These are phyloP conservation scores for Cyanodermella asteris DNA, from an alignment of 2,329 filamentous ascomycete species.

Conservation along the genomic window DNA sequence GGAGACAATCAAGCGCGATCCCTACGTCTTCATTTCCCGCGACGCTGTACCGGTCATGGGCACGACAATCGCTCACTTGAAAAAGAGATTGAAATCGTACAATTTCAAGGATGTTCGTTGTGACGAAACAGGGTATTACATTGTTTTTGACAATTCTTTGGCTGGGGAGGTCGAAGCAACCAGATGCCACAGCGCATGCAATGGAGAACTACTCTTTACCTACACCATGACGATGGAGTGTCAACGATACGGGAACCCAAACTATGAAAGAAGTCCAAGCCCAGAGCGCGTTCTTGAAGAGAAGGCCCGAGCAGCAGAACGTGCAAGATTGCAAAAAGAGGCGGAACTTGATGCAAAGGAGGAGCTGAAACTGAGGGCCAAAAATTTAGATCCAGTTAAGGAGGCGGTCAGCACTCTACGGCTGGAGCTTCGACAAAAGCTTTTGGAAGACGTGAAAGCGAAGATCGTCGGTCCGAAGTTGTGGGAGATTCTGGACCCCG, in stretches of 20 bases:
- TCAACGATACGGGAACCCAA: constrained; percentile 43
- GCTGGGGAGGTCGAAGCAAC: constrained; percentile 61
- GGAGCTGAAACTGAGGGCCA: constrained; percentile 70
- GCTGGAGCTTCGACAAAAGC: constrained; percentile 62
- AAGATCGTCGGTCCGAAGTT: constrained; percentile 66
- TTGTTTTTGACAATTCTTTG: constrained; percentile 65
- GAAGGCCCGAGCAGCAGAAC: constrained; percentile 39
- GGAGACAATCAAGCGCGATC: constrained; percentile 49
- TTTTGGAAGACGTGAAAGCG: constrained; percentile 73
- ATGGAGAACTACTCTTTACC: constrained; percentile 71
- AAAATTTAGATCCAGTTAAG: constrained; percentile 70
- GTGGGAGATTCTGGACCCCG: constrained; percentile 62
- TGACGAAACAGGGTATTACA: constrained; percentile 73
- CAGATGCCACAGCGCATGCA: constrained; percentile 55
- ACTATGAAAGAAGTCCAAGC: constrained; percentile 31
- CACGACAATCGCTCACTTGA: constrained; percentile 72
- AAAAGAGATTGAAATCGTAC: constrained; percentile 69
- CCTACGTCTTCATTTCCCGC: constrained; percentile 79
- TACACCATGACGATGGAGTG: constrained; percentile 86
- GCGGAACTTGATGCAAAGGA: constrained; percentile 68
- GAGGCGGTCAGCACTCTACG: constrained; percentile 64
- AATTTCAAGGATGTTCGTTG: constrained; percentile 61
- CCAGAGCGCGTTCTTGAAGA: constrained; percentile 23
- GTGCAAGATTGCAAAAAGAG: constrained; percentile 44
- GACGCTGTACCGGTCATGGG: constrained; percentile 68